Evolutionary conservation across 257 asterid species (phyloP).

Genomic region (Solanum rostratum): DNA sequence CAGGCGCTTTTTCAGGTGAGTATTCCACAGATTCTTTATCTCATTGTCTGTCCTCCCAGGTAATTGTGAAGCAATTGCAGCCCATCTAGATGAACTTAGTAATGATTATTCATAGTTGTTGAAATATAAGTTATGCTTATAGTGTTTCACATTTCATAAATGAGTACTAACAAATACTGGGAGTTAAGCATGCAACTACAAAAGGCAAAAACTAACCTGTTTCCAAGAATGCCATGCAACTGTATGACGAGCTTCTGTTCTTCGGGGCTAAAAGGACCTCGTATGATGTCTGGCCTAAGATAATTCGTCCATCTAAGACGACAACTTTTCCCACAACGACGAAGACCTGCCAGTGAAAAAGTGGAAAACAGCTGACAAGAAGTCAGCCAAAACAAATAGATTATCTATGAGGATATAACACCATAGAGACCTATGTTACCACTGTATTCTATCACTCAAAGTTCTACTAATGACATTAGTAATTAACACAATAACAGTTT

Average conservation of each 20-base stretch:
- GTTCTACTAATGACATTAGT: neutral
- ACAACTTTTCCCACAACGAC: slow-evolving; percentile 96
- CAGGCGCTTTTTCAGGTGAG: slow-evolving; percentile 75
- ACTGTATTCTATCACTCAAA: neutral
- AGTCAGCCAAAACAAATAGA: neutral
- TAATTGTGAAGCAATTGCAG: slow-evolving; percentile 83
- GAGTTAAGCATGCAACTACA: neutral
- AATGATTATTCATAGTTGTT: neutral
- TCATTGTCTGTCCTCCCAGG: slow-evolving; percentile 94
- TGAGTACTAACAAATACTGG: neutral
- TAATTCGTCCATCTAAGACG: slow-evolving; percentile 87
- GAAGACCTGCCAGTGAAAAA: slow-evolving; percentile 41
- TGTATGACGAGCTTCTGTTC: slow-evolving; percentile 91
- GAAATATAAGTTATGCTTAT: neutral
- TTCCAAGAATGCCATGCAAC: slow-evolving; percentile 86
- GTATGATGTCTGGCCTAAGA: slow-evolving; percentile 86
- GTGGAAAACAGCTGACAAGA: neutral
- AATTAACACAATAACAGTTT: neutral
- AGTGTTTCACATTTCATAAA: neutral
- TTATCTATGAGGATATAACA: neutral
- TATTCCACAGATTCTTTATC: slow-evolving; percentile 94
- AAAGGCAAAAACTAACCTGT: slow-evolving; percentile 36
- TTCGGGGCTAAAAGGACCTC: slow-evolving; percentile 69
- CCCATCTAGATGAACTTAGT: slow-evolving; percentile 47
- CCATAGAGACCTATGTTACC: neutral